These are phyloP conservation scores for Phialophora chinensis DNA, from an alignment of 2,329 filamentous ascomycete genomes.

Conservation along the genomic window DNA sequence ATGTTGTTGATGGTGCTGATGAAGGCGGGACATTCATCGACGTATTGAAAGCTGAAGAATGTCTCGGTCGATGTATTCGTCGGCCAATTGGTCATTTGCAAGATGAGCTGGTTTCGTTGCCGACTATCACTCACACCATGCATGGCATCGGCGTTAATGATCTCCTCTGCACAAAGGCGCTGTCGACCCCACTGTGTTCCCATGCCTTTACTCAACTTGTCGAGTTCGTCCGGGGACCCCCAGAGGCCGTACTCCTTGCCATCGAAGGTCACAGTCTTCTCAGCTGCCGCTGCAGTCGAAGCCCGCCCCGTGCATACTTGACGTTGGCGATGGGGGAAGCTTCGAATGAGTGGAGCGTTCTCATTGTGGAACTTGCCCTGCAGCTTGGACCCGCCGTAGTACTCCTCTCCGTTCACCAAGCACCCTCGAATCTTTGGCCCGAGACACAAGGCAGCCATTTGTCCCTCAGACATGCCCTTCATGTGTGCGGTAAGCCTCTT, in stretches of 20 bases:
- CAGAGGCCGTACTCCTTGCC: conserved; percentile 14
- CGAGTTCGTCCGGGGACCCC: conserved; percentile 14
- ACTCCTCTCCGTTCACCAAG: conserved; percentile 24
- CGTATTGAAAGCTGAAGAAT: conserved; percentile 13
- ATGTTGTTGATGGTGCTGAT: conserved; percentile 10
- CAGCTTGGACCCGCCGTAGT: conserved; percentile 23
- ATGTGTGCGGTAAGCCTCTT: conserved; percentile 27
- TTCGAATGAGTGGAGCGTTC: conserved; percentile 14
- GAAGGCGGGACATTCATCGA: conserved; percentile 13
- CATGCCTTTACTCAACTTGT: conserved; percentile 13
- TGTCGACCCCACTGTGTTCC: conserved; percentile 14
- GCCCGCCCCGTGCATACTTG: neutral
- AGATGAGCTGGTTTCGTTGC: conserved; percentile 8
- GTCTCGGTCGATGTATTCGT: conserved; percentile 2
- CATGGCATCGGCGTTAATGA: conserved; percentile 15
- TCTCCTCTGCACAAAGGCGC: conserved; percentile 7
- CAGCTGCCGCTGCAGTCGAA: neutral
- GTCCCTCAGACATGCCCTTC: conserved; percentile 3
- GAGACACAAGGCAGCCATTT: conserved; percentile 16
- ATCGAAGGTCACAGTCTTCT: neutral
- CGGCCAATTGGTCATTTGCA: conserved; percentile 22
- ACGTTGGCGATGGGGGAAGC: conserved; percentile 5
- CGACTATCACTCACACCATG: neutral
- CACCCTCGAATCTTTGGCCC: conserved; percentile 22
- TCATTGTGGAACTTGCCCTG: conserved; percentile 28